Conservation (phyloP, 2,329 filamentous ascomycete genomes). For the Trichoderma sp. region DNA sequence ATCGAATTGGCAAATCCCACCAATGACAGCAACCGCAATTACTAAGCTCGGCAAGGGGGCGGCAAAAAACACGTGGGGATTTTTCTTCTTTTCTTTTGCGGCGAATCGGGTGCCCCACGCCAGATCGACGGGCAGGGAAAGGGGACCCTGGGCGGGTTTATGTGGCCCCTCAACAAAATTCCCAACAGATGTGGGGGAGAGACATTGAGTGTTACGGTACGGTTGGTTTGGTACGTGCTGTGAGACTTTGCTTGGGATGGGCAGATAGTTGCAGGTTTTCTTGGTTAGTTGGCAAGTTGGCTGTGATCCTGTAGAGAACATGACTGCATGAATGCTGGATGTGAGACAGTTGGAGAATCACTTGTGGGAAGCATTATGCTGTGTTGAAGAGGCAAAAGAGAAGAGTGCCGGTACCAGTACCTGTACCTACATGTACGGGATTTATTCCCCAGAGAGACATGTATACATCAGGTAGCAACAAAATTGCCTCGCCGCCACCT, state of each 20-base stretch:
- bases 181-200: conserved; percentile 21
- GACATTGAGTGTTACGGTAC: not conserved
- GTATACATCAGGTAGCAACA: not conserved
- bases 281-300: not conserved
- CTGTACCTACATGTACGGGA: not conserved
- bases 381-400: not conserved
- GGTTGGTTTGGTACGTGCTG: too few species aligned
- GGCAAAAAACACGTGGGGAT: conserved; percentile 9
- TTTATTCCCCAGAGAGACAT: not conserved
- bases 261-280: not conserved
- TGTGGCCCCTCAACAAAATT: conserved; percentile 15
- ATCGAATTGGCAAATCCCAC: not conserved
- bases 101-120: conserved; percentile 13
- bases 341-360: not conserved
- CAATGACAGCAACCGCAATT: not conserved
- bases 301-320: not conserved
- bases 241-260: not conserved
- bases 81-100: not conserved
- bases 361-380: not conserved
- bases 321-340: not conserved
- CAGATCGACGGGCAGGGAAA: conserved; percentile 3
- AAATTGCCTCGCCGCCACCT: not conserved
- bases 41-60: not conserved
- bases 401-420: not conserved
- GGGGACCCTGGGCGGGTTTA: not conserved